Base-by-base conservation (phyloP, 1,284 basidiomycete genomes). In the Dichomitus squalens region DNA sequence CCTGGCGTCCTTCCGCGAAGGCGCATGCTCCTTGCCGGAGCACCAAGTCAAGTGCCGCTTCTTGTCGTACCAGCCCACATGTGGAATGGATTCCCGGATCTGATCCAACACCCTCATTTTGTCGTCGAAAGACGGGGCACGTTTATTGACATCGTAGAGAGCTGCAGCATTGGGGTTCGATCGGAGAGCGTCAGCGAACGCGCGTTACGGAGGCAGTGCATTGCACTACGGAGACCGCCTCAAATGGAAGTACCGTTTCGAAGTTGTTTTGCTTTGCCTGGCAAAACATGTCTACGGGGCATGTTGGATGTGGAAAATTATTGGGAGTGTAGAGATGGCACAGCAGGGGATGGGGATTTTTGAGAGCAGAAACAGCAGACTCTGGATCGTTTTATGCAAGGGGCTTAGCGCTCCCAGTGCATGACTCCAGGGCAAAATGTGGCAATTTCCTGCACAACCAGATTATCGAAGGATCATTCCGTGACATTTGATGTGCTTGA, bases 21-120 rank as follows among this genome's bases (percentile, higher is more conserved):
- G 31, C 31, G 31, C 25, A 9, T 34, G n/a, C 18, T 55, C 52
- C 18, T 38, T 35, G 0, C 23, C 31, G 0, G 55, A 57, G 52
- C 55, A 61, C 59, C 59, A 61, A 5, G 31, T 36, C 1, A 38
- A 18, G 51, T 61, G 59, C 27, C 18, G 3, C 4, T 60, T 44
- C 7, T 6, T 16, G 1, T 31, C 46, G 41, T 61, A 57, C 43
- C 43, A 55, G 1, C n/a, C n/a, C n/a, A n/a, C n/a, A n/a, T n/a
- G 23, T 40, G 39, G 7, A 23, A 41, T 25, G 21, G 12, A 4
- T 25, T 16, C 12, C 40, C 40, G 25, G n/a, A 41, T 41, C 9
- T 23, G 23, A n/a, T n/a, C n/a, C n/a, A n/a, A n/a, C n/a, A n/a
- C n/a, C n/a, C n/a, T n/a, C n/a, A n/a, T n/a, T n/a, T n/a, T n/a